phyloP scores from a whole-genome alignment of 2,329 filamentous ascomycete genomes.

The Bipolaris bicolor region DNA sequence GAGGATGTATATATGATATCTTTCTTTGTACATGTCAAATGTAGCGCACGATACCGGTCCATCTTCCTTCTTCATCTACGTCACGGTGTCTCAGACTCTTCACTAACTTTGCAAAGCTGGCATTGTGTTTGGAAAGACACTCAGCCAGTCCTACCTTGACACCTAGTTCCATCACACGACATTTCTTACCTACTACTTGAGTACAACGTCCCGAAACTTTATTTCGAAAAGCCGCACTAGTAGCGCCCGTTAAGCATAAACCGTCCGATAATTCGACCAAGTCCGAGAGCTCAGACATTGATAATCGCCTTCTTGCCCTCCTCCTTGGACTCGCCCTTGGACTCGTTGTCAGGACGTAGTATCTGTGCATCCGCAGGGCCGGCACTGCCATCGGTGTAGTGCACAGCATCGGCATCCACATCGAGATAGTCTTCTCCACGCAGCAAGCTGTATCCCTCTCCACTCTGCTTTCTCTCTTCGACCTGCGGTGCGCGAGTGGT shows the following conservation, averaged over 20 bases:
- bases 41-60: too few species aligned
- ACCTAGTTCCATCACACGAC: too few species aligned
- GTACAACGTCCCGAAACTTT: too few species aligned
- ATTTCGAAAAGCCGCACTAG: background rate
- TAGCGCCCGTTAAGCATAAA: background rate
- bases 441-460: slow-evolving; percentile 24
- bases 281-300: slow-evolving; percentile 9
- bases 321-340: slow-evolving; percentile 10
- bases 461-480: slow-evolving; percentile 7
- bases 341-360: slow-evolving; percentile 9
- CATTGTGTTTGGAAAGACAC: too few species aligned
- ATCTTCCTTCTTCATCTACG: too few species aligned
- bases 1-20: too few species aligned
- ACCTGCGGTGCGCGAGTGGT: background rate
- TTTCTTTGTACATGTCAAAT: too few species aligned
- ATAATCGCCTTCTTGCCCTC: slow-evolving; percentile 15
- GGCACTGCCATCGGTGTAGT: slow-evolving; percentile 8
- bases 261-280: background rate
- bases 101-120: too few species aligned
- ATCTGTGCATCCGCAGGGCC: slow-evolving; percentile 16
- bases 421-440: slow-evolving; percentile 27
- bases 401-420: slow-evolving; percentile 21
- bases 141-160: too few species aligned
- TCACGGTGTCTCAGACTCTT: too few species aligned
- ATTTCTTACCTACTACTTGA: too few species aligned